Percentiles rank a stretch among this genome's conserved stretches.
Conservation (phyloP, 78 protist genomes). For the Dictyostelium intermedium region DNA sequence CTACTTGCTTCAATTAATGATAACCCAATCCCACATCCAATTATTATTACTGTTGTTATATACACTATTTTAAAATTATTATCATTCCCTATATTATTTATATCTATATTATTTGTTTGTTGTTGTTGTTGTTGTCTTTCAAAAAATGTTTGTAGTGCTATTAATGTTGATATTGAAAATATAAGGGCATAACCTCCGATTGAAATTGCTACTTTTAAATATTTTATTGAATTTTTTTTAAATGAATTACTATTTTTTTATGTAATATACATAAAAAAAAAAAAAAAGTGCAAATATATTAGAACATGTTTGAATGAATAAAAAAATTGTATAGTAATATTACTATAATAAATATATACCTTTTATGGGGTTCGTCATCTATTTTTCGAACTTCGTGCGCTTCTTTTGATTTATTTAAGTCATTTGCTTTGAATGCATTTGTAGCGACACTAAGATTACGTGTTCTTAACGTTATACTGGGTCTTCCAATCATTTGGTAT, state of each 20-base stretch:
- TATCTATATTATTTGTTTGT: neutral
- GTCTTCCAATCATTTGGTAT: neutral
- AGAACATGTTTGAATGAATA: too few species aligned
- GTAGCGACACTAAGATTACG: neutral
- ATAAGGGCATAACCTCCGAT: constrained; percentile 46
- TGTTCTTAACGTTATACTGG: constrained; percentile 1
- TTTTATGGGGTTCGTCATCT: constrained; percentile 72
- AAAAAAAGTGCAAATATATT: neutral
- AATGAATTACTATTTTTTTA: constrained; percentile 26
- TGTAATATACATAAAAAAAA: neutral
- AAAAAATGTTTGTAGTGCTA: constrained; percentile 33
- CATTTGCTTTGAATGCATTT: constrained; percentile 26
- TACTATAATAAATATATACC: neutral
- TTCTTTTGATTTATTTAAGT: constrained; percentile 3
- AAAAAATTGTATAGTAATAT: too few species aligned
- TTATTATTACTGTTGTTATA: constrained; percentile 12
- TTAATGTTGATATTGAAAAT: constrained; percentile 36
- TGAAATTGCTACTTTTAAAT: constrained; percentile 16
- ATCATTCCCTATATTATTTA: neutral
- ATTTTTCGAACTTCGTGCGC: constrained; percentile 43
- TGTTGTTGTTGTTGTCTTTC: neutral
- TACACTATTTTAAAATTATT: neutral
- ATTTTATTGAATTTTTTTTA: constrained; percentile 33
- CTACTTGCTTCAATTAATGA: constrained; percentile 41
- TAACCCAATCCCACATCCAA: neutral